Evolutionary conservation across 352 stramenopile species (phyloP).

Genomic region (Pseudoperonospora humuli): DNA sequence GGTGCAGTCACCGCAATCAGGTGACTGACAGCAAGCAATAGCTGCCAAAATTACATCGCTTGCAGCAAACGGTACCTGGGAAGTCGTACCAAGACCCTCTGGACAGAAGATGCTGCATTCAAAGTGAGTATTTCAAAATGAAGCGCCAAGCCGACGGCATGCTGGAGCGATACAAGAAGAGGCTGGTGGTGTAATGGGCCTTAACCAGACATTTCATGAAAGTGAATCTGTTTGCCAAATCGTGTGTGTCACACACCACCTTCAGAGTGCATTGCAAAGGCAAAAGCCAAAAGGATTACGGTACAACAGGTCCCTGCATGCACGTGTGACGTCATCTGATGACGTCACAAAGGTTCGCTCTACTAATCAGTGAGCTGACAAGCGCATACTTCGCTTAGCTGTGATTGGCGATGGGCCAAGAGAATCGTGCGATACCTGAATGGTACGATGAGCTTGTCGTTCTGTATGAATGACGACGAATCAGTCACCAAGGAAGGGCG

Average conservation of each 20-base stretch:
- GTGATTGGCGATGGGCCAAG: too few species aligned
- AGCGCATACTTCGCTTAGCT: too few species aligned
- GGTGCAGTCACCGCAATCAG: background rate
- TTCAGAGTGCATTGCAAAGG: too few species aligned
- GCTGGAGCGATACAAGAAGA: slow-evolving; percentile 13
- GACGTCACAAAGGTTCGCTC: too few species aligned
- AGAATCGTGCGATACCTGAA: background rate
- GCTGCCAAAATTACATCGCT: slow-evolving; percentile 1
- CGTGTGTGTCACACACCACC: too few species aligned
- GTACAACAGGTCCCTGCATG: too few species aligned
- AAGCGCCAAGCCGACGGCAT: slow-evolving; percentile 12
- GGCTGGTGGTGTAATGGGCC: slow-evolving; percentile 6
- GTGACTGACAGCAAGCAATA: background rate
- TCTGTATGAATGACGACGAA: background rate
- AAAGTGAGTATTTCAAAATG: slow-evolving; percentile 27
- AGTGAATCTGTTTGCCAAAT: background rate
- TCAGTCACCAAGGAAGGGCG: background rate
- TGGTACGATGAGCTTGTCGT: background rate
- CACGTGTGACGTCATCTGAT: too few species aligned
- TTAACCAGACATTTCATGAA: background rate
- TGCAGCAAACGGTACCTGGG: background rate
- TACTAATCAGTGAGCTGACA: background rate
- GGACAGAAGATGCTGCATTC: slow-evolving; percentile 7
- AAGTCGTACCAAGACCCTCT: background rate
- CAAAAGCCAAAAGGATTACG: too few species aligned